These are phyloP conservation scores for Aspergillus indologenus DNA, from an alignment of 495 filamentous ascomycete species.

Conservation along the genomic window DNA sequence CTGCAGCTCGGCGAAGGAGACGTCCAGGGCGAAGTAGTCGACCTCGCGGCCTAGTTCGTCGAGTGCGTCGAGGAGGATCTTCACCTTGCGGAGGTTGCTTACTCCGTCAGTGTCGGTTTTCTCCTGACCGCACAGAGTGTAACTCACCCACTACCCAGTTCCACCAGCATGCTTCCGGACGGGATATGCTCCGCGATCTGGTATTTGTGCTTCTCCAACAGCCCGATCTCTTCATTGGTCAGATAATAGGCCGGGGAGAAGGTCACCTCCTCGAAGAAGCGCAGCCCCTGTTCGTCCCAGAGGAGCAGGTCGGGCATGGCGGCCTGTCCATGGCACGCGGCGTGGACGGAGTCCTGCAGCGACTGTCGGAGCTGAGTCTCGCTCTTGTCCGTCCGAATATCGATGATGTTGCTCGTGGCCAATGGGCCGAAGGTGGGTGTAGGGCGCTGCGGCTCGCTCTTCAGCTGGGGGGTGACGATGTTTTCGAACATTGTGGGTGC, in stretches of 20 bases:
- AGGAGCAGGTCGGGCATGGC: constrained; percentile 14
- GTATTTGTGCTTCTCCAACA: constrained; percentile 57
- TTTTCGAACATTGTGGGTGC: not conserved
- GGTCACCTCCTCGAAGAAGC: constrained; percentile 73
- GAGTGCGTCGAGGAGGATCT: constrained; percentile 66
- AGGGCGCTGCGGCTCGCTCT: not conserved
- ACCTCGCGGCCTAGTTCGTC: constrained; percentile 59
- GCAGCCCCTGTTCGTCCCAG: constrained; percentile 70
- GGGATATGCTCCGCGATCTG: constrained; percentile 62
- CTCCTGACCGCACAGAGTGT: not conserved
- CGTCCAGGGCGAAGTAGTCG: constrained; percentile 77
- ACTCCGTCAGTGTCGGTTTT: not conserved
- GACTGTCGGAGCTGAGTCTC: constrained; percentile 8
- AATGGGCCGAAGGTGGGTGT: not conserved
- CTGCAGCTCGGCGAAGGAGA: constrained; percentile 63
- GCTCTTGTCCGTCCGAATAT: constrained; percentile 12
- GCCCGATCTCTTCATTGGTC: constrained; percentile 71
- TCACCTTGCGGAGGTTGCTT: constrained; percentile 75
- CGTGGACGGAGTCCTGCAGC: constrained; percentile 7
- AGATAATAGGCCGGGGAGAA: constrained; percentile 79
- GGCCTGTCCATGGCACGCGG: not conserved
- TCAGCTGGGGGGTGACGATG: not conserved
- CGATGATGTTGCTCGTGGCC: constrained; percentile 8
- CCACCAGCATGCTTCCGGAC: constrained; percentile 65
- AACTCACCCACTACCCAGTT: constrained; percentile 76